Percentiles rank a stretch among this genome's conserved stretches.
Evolutionary conservation across 108 stramenopile genomes (phyloP).

Genomic region (Cyclostephanos tholiformis): DNA sequence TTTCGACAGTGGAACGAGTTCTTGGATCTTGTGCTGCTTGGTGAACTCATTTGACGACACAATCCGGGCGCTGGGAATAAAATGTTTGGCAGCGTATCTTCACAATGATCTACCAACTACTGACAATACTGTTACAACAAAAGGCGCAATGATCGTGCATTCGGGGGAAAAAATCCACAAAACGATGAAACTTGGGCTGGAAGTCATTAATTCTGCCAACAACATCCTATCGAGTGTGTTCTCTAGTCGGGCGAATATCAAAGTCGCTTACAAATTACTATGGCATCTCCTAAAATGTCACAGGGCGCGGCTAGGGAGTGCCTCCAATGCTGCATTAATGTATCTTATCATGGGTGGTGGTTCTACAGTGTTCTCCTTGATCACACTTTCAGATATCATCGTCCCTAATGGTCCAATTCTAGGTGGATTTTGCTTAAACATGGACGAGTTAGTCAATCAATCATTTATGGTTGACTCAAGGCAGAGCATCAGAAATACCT

Average conservation of each 20-base stretch:
- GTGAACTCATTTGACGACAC: constrained; percentile 73
- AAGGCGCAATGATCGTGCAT: background rate
- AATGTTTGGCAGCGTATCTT: constrained; percentile 63
- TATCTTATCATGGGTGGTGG: constrained; percentile 58
- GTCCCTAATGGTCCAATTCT: constrained; percentile 21
- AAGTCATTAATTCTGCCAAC: constrained; percentile 52
- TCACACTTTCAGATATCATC: constrained; percentile 49
- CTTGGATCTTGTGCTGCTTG: constrained; percentile 76
- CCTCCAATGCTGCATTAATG: constrained; percentile 60
- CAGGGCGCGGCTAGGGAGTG: constrained; percentile 51
- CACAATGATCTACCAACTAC: constrained; percentile 24
- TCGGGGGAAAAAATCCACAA: constrained; percentile 31
- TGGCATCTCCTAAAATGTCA: constrained; percentile 84
- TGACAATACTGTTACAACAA: constrained; percentile 10
- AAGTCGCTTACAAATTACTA: constrained; percentile 71
- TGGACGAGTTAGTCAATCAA: constrained; percentile 19
- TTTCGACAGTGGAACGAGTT: constrained; percentile 59
- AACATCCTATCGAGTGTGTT: constrained; percentile 40
- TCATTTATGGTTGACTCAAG: constrained; percentile 21
- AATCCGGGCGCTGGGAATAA: constrained; percentile 67
- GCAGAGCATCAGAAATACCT: constrained; percentile 45
- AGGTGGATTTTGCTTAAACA: constrained; percentile 37
- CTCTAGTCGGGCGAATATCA: constrained; percentile 53
- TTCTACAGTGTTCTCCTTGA: constrained; percentile 22
- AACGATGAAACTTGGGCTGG: constrained; percentile 49